These are phyloP conservation scores for Neoarthrinium moseri DNA, from an alignment of 2,329 filamentous ascomycete genomes.

Conservation along the genomic window DNA sequence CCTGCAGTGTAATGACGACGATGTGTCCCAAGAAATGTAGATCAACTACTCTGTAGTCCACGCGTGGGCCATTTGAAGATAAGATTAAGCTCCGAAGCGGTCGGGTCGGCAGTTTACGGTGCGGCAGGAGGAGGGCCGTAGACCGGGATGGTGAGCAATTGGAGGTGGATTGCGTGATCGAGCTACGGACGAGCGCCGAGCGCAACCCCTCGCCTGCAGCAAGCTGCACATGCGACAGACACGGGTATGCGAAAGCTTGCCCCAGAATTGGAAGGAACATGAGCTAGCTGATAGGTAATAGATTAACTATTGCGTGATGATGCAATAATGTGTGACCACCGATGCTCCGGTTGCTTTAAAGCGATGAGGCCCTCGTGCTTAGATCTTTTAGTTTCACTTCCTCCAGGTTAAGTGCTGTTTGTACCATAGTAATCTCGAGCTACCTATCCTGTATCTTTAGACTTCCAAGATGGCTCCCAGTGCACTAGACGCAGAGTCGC, in stretches of 20 bases:
- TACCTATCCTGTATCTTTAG: not conserved
- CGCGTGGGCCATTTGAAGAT: too few relatives aligned
- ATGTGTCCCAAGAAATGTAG: too few relatives aligned
- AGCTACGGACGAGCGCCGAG: not conserved
- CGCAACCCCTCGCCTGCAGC: slow-evolving; percentile 7
- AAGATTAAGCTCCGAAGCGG: not conserved
- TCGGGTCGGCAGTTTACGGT: slow-evolving; percentile 5
- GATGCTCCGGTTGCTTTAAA: too few relatives aligned
- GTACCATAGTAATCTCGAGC: not conserved
- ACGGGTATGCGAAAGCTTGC: not conserved
- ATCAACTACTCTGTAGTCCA: too few relatives aligned
- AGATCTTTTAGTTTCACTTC: not conserved
- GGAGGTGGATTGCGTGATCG: slow-evolving; percentile 10
- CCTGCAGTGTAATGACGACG: too few relatives aligned
- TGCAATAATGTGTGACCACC: too few relatives aligned
- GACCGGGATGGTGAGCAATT: slow-evolving; percentile 10
- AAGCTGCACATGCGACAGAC: too few relatives aligned
- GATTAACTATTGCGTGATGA: slow-evolving; percentile 3
- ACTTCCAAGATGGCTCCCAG: slow-evolving; percentile 7
- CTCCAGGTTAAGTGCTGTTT: not conserved
- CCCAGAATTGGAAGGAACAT: slow-evolving; percentile 5
- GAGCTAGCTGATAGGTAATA: not conserved
- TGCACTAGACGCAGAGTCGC: slow-evolving; percentile 4
- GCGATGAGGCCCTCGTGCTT: too few relatives aligned
- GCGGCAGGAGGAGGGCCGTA: slow-evolving; percentile 4